Conservation (phyloP, 139 green algal species). For the Closterium sp. region DNA sequence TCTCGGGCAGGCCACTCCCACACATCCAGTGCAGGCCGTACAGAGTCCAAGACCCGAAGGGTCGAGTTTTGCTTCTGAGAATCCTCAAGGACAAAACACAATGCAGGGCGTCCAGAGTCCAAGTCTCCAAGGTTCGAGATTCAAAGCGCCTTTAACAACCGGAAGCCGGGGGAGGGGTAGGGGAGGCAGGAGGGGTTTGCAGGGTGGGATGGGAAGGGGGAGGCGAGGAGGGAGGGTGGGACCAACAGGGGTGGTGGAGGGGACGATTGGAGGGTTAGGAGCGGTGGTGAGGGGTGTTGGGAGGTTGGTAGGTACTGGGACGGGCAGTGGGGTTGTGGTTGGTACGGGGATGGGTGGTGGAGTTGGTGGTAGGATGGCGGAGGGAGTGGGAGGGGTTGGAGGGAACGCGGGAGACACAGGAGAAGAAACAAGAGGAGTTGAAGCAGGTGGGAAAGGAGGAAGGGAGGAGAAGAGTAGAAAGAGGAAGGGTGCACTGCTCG, state of each 20-base stretch:
- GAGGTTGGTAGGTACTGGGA: not conserved
- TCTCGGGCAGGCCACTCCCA: no score
- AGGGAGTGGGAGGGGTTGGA: not conserved
- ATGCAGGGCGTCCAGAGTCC: no score
- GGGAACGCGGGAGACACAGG: not conserved
- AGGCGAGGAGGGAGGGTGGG: not conserved
- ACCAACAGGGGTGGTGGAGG: not conserved
- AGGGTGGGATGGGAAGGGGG: not conserved
- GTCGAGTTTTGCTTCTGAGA: no score
- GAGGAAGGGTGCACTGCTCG: not conserved
- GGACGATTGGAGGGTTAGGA: not conserved
- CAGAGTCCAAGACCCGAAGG: not conserved
- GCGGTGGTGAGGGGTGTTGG: not conserved
- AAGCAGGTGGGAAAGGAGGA: not conserved
- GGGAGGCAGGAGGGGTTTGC: not conserved
- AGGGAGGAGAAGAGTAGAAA: not conserved
- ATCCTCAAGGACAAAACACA: no score
- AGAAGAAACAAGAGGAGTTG: no score
- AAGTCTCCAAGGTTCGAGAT: no score
- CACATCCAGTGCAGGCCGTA: no score
- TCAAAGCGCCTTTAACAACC: no score
- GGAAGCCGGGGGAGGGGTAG: not conserved
- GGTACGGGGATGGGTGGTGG: not conserved
- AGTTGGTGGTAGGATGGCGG: not conserved
- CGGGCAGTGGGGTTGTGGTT: not conserved